Evolutionary conservation across 306 rosid genomes (phyloP).

Genomic region (Quillaja saponaria): DNA sequence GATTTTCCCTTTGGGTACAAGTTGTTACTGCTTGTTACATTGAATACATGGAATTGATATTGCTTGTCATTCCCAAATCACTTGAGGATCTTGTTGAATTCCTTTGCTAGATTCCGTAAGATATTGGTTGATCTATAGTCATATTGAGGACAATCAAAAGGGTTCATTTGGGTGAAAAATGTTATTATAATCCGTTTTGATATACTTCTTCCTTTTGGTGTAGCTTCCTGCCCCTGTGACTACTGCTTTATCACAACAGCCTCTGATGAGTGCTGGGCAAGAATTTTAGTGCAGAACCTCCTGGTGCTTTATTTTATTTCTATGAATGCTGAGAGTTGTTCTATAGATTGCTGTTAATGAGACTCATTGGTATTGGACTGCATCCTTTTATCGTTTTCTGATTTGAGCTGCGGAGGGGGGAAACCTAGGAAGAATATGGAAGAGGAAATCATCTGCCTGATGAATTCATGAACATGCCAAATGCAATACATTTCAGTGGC

Average conservation of each 20-base stretch:
- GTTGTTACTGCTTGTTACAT: constrained; percentile 9
- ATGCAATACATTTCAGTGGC: too few relatives aligned
- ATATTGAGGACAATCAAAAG: not conserved
- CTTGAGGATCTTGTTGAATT: not conserved
- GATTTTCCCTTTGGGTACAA: constrained; percentile 33
- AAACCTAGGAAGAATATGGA: too few relatives aligned
- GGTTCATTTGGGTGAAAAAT: constrained; percentile 10
- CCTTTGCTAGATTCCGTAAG: constrained; percentile 4
- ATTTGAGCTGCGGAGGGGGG: too few relatives aligned
- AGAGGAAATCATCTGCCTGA: too few relatives aligned
- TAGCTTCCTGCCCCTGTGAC: too few relatives aligned
- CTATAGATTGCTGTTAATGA: too few relatives aligned
- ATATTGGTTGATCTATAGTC: constrained; percentile 5
- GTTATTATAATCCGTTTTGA: not conserved
- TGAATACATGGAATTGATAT: constrained; percentile 29
- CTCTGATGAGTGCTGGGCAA: not conserved
- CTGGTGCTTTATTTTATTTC: too few relatives aligned
- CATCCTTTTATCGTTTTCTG: too few relatives aligned
- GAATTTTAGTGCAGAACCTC: too few relatives aligned
- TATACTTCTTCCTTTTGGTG: not conserved
- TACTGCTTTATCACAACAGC: not conserved
- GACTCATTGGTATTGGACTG: too few relatives aligned
- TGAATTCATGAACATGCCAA: too few relatives aligned
- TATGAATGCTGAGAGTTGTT: too few relatives aligned
- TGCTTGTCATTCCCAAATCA: constrained; percentile 8